Evolutionary conservation across 1,139 yeast species (phyloP), one percentile per base, ranked within the genome.

Genomic region (Lodderomyces margitis): DNA sequence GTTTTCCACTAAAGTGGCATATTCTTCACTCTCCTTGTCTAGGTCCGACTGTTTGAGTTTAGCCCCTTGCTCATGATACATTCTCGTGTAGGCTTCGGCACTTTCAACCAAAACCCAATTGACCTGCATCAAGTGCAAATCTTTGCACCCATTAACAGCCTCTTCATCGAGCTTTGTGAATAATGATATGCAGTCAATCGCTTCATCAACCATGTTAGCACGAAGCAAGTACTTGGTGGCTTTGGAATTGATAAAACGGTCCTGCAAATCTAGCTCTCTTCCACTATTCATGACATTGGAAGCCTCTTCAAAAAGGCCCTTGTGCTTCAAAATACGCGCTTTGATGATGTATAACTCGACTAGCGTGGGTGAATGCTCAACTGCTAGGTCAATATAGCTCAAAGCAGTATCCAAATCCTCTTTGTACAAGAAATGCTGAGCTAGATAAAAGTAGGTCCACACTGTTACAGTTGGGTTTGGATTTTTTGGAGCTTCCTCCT

Each of bases 111-210:
- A 66, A 46, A 88, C 87, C 95, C 97, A 89, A 46, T 82, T 76
- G n/a, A 86, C 92, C 66, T 92, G 98, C 84, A 94, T 87, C 34
- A 78, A 74, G 57, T 87, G 95, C 53, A 92, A 70, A 59, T 92
- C 98, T 52, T 81, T 83, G 39, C 94, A 79, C 5, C 98, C 97
- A 52, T 87, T 86, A 5, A 79, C 76, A 4, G 83, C 74, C 17
- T 76, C 79, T 16, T 74, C 80, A 42, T 92, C 97, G 53, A 86
- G 78, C 57, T 86, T 85, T 24, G 98, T 88, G 68, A 92, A 92
- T 43, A 88, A 64, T 2, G 94, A 81, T 31, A 87, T 83, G 31
- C 80, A 68, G 44, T 79, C 81, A 34, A 86, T 76, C 2, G 96
- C 98, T 49, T 83, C 80, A 28, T 86, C 86, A 19, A 87, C 74